Percentiles rank a stretch among this genome's conserved stretches.
These are phyloP conservation scores for Magnaporthiopsis rhizophila DNA, from an alignment of 2,329 filamentous ascomycete genomes.

Conservation along the genomic window DNA sequence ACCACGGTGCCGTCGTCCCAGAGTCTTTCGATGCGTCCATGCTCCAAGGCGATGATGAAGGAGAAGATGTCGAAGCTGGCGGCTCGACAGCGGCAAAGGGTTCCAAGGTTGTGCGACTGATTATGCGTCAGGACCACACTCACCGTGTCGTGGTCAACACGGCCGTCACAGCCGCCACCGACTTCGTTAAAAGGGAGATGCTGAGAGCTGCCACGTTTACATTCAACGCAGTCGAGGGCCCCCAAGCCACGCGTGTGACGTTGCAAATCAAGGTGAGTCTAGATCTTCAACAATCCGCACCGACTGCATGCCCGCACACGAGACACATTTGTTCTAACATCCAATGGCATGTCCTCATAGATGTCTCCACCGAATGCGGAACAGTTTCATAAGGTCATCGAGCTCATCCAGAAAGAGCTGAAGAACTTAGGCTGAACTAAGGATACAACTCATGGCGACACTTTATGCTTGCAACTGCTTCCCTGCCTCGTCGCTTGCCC, in stretches of 20 bases:
- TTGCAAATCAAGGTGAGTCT: constrained; percentile 51
- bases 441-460: background rate
- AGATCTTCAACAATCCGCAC: constrained; percentile 8
- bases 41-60: constrained; percentile 1
- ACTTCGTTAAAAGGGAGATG: constrained; percentile 68
- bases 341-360: background rate
- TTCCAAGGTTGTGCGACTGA: constrained; percentile 57
- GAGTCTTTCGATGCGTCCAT: constrained; percentile 11
- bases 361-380: constrained; percentile 37
- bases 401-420: constrained; percentile 42
- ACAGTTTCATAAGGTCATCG: constrained; percentile 40
- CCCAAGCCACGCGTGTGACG: constrained; percentile 44
- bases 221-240: constrained; percentile 55
- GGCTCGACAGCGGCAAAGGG: background rate
- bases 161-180: constrained; percentile 68
- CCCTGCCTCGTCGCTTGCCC: background rate
- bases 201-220: constrained; percentile 63
- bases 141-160: constrained; percentile 83
- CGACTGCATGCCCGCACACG: constrained; percentile 11
- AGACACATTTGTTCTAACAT: background rate
- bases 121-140: constrained; percentile 88
- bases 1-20: constrained; percentile 42
- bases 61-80: background rate
- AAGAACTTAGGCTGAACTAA: background rate
- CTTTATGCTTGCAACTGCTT: background rate